Conservation (phyloP, 169 alveolate genomes). For the Plasmodium gaboni region DNA sequence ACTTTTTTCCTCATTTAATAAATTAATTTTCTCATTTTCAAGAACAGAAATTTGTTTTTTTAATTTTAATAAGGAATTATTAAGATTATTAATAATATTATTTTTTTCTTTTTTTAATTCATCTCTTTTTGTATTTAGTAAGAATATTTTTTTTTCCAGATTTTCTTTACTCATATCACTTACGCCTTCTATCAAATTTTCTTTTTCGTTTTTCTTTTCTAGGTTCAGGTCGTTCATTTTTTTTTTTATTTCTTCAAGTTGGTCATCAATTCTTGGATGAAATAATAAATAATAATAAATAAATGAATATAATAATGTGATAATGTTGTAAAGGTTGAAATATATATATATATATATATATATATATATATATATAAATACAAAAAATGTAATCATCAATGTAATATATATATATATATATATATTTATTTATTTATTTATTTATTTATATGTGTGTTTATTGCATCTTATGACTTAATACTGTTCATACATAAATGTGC, state of each 20-base stretch:
- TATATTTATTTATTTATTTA: no score
- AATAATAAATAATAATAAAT: not conserved
- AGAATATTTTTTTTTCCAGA: conserved; percentile 32
- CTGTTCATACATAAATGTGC: no score
- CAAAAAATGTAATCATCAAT: not conserved
- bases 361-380: not conserved
- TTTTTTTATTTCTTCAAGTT: conserved; percentile 40
- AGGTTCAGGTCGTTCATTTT: conserved; percentile 48
- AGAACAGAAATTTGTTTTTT: conserved; percentile 41
- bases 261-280: conserved; percentile 18
- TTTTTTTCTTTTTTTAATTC: conserved; percentile 64
- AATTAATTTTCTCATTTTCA: conserved; percentile 40
- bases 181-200: not conserved
- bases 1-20: conserved; percentile 55
- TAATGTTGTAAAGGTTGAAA: no score
- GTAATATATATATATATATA: not conserved
- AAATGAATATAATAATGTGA: no score
- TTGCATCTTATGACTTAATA: no score
- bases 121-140: conserved; percentile 51
- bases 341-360: not conserved
- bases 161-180: conserved; percentile 29
- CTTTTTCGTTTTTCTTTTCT: conserved; percentile 25
- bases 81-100: conserved; percentile 32
- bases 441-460: no score
- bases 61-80: conserved; percentile 10